Evolutionary conservation across 1,139 yeast genomes (phyloP), one percentile per base, ranked within the genome.

Genomic region (Pichia sp.): DNA sequence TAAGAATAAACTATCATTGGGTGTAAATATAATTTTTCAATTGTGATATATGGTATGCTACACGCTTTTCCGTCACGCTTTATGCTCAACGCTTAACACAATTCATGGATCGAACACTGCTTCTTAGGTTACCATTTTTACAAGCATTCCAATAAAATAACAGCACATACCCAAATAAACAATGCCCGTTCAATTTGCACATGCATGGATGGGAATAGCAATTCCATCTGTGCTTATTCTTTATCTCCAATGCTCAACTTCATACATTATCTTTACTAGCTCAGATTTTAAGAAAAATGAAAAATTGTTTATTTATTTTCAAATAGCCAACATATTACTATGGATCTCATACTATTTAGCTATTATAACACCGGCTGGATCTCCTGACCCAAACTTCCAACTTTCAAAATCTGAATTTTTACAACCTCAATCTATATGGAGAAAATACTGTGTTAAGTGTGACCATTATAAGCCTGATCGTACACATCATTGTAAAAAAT

Each of bases 341-440:
- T 89, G 96, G 95, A 42, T 86, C 0, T 79, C 86, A 0, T 86
- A 86, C 59, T 63, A 66, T 43, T 58, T 79, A 40, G 94, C 95
- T 2, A 76, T 86, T 1, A 56, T 58, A 29, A 72, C 69, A 9
- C 65, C 69, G 4, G 86, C 95, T 0, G 94, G 94, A 0, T 61
- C 70, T 3, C 83, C 89, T 0, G 76, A 80, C 0, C 44, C 56
- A 2, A 59, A 61, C 40, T 78, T 68, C 58, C 53, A 63, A 29
- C 70, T 77, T 8, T 53, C 59, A 18, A 57, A 60, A 5, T 72
- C 70, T 10, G 46, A 38, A 25, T 48, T 48, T 27, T 25, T 29
- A 2, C 48, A 49, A 25, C 61, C 58, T 2, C 58, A 59, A 41
- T 47, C 44, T 26, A 43, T 54, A 47, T 79, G 85, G 83, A 70